These are phyloP conservation scores for Globisporangium paroecandrum DNA, from an alignment of 352 stramenopile species.

Conservation along the genomic window DNA sequence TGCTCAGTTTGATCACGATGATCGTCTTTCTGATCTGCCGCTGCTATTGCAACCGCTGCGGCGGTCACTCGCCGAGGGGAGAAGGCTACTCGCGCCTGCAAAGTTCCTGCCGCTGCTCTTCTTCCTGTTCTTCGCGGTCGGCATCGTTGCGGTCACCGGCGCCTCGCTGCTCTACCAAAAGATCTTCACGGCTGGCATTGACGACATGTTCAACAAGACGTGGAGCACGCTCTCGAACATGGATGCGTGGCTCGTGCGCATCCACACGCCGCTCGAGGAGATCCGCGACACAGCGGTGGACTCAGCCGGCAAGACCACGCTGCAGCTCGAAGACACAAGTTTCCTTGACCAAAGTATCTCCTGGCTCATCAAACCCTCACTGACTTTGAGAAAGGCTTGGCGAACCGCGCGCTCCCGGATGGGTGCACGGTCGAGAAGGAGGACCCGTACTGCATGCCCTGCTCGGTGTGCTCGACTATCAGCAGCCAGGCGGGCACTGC, in stretches of 20 bases:
- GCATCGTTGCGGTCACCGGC: constrained; percentile 40
- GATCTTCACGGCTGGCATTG: constrained; percentile 37
- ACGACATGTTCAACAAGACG: constrained; percentile 39
- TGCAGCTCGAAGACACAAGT: constrained; percentile 28
- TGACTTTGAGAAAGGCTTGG: constrained; percentile 27
- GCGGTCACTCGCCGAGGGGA: constrained; percentile 44
- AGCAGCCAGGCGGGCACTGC: constrained; percentile 25
- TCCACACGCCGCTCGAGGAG: constrained; percentile 36
- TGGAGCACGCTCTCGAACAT: constrained; percentile 35
- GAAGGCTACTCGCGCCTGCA: constrained; percentile 65
- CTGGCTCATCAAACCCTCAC: constrained; percentile 30
- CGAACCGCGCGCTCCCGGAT: constrained; percentile 27
- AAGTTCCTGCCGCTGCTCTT: constrained; percentile 61
- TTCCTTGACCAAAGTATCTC: constrained; percentile 44
- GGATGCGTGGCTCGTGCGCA: constrained; percentile 34
- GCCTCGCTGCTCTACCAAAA: constrained; percentile 55
- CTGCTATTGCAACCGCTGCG: constrained; percentile 75
- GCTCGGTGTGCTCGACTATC: constrained; percentile 34
- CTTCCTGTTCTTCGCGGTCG: constrained; percentile 57
- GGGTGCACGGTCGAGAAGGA: constrained; percentile 20
- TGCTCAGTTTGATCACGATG: constrained; percentile 65
- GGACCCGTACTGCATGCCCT: constrained; percentile 35
- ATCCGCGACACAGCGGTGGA: constrained; percentile 38
- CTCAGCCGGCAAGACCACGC: constrained; percentile 27
- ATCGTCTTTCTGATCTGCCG: constrained; percentile 71